A percentile compares a stretch with the other conserved stretches of the same genome.
Evolutionary conservation across 495 filamentous ascomycete species (phyloP).

Genomic region (Xylaria sp.): DNA sequence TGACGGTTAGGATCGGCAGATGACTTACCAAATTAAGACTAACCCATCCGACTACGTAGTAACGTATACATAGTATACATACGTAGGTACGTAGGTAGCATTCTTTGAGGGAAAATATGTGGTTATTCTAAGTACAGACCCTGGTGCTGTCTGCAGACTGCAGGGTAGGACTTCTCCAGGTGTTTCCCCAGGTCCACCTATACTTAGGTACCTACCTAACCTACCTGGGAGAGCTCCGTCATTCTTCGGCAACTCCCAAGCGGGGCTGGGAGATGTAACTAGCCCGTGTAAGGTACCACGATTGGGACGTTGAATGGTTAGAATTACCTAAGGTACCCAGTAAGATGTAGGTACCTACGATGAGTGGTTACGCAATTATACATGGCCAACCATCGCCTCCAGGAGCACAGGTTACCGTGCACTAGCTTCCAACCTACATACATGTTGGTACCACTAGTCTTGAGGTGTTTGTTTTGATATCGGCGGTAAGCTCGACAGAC

Average conservation of each 20-base stretch:
- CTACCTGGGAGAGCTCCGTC: neutral
- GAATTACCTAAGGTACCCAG: no score
- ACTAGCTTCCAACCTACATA: no score
- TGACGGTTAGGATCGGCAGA: neutral
- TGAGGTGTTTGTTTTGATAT: neutral
- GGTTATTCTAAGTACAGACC: neutral
- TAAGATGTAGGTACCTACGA: no score
- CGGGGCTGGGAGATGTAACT: conserved; percentile 3
- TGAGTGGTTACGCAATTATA: conserved; percentile 27
- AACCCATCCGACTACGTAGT: no score
- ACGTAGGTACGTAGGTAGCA: neutral
- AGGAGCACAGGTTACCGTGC: neutral
- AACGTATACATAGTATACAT: no score
- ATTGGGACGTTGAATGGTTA: no score
- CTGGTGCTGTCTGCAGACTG: neutral
- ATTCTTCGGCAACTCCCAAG: neutral
- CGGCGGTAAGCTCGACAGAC: neutral
- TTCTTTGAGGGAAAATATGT: neutral
- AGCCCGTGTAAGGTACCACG: neutral
- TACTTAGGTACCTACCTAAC: neutral
- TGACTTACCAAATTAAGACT: no score
- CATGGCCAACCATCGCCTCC: conserved; percentile 1
- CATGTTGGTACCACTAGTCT: conserved; percentile 1
- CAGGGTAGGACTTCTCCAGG: conserved; percentile 5
- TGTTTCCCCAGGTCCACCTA: neutral